Percentiles rank a stretch among this genome's conserved stretches.
Conservation (phyloP, 306 rosid genomes). For the Prunus kanzakura region DNA sequence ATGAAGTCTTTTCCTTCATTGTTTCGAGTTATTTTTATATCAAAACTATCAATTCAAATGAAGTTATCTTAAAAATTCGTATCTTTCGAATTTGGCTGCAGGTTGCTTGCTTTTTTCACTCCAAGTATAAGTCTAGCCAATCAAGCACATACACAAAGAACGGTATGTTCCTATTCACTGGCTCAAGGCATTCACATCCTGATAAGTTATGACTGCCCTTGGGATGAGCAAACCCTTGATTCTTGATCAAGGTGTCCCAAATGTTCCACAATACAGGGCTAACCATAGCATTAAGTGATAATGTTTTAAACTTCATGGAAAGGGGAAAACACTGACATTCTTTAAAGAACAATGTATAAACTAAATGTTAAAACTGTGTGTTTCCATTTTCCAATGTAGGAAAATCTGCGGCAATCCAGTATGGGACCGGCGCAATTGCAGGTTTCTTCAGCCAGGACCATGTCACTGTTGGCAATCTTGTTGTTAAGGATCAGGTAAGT, state of each 20-base stretch:
- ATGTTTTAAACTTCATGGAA: not conserved
- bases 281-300: not conserved
- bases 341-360: slow-evolving; percentile 19
- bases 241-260: not conserved
- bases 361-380: not conserved
- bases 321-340: not conserved
- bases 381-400: slow-evolving; percentile 28
- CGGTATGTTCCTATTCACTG: slow-evolving; percentile 13
- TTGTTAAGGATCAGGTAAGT: slow-evolving; percentile 43
- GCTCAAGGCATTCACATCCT: slow-evolving; percentile 22
- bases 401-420: slow-evolving; percentile 43
- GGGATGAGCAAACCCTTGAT: not conserved
- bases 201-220: not conserved
- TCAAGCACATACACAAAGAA: slow-evolving; percentile 45
- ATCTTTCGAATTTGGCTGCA: slow-evolving; percentile 18
- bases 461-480: slow-evolving; percentile 43
- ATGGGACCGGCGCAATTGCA: slow-evolving; percentile 56
- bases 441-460: slow-evolving; percentile 48
- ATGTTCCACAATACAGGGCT: no score
- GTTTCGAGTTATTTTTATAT: not conserved
- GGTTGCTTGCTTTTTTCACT: slow-evolving; percentile 51
- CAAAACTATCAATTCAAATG: slow-evolving; percentile 20
- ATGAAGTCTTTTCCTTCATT: not conserved
- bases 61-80: slow-evolving; percentile 1
- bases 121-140: slow-evolving; percentile 43